phyloP scores from a whole-genome alignment of 495 filamentous ascomycete species.

The Penicillium desertorum region DNA sequence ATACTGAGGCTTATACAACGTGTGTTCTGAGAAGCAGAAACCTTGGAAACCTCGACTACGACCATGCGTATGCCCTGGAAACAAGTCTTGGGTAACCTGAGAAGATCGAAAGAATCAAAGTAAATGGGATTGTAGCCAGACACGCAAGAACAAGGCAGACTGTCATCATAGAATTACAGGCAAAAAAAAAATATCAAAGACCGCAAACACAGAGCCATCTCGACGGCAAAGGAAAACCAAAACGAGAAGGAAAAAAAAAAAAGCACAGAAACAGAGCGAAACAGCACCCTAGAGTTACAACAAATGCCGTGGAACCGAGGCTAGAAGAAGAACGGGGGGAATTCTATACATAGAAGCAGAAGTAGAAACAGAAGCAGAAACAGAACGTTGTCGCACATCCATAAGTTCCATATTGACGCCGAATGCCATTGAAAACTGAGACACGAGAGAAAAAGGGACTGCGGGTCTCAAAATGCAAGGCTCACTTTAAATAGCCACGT shows the following conservation, averaged over 20 bases:
- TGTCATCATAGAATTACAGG: slow-evolving; percentile 46
- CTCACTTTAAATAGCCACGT: slow-evolving; percentile 50
- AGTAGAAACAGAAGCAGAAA: slow-evolving; percentile 16
- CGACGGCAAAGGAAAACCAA: slow-evolving; percentile 17
- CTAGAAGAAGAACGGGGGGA: slow-evolving; percentile 15
- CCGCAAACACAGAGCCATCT: slow-evolving; percentile 23
- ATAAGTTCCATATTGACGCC: slow-evolving; percentile 30
- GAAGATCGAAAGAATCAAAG: not conserved
- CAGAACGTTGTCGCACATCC: slow-evolving; percentile 22
- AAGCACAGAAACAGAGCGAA: slow-evolving; percentile 3
- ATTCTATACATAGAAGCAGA: slow-evolving; percentile 33
- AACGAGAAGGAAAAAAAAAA: slow-evolving; percentile 14
- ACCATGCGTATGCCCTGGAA: not conserved
- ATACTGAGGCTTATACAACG: not conserved
- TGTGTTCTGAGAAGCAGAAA: not conserved
- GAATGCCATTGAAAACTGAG: slow-evolving; percentile 27
- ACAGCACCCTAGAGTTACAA: slow-evolving; percentile 36
- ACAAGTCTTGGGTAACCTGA: not conserved
- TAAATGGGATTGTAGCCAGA: slow-evolving; percentile 21
- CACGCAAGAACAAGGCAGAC: slow-evolving; percentile 26
- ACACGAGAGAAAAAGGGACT: slow-evolving; percentile 16
- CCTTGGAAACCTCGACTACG: not conserved
- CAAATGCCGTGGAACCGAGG: slow-evolving; percentile 29
- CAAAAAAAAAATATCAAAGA: slow-evolving; percentile 26
- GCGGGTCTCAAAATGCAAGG: slow-evolving; percentile 3